Conservation (phyloP, 345 rosid species). For the Citrus sp. region DNA sequence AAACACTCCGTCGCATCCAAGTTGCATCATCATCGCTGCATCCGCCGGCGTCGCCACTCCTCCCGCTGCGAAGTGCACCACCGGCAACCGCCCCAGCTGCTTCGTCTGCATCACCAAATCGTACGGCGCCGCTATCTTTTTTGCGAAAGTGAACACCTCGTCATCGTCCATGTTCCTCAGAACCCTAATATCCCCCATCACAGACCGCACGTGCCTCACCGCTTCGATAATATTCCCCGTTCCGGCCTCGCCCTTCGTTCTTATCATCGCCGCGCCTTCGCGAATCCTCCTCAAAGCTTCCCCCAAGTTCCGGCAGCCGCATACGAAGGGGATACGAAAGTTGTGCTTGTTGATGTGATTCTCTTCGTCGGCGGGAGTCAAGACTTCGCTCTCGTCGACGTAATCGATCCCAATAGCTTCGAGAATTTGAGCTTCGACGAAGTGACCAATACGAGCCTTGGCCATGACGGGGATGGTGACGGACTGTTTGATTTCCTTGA, state of each 20-base stretch:
- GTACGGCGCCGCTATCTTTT: slow-evolving; percentile 62
- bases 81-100: slow-evolving; percentile 67
- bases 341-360: slow-evolving; percentile 82
- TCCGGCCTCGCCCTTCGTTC: slow-evolving; percentile 88
- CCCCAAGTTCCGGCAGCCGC: slow-evolving; percentile 79
- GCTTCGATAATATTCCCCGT: slow-evolving; percentile 78
- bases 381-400: slow-evolving; percentile 77
- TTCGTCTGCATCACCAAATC: slow-evolving; percentile 70
- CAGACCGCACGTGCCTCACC: slow-evolving; percentile 75
- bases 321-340: slow-evolving; percentile 74
- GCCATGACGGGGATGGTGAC: slow-evolving; percentile 88
- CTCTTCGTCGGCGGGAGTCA: slow-evolving; percentile 73
- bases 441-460: slow-evolving; percentile 75
- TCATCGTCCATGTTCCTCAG: slow-evolving; percentile 74
- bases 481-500: slow-evolving; percentile 58
- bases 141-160: slow-evolving; percentile 67
- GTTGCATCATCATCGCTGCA: slow-evolving; percentile 78
- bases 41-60: slow-evolving; percentile 80
- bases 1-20: slow-evolving; percentile 71
- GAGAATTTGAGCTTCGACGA: slow-evolving; percentile 75
- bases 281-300: slow-evolving; percentile 72
- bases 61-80: slow-evolving; percentile 70
- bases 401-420: slow-evolving; percentile 79
- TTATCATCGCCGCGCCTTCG: slow-evolving; percentile 83
- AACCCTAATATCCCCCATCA: slow-evolving; percentile 63